These are phyloP conservation scores for Vairimorpha necatrix DNA, from an alignment of 371 early-diverging fungal species.

Conservation along the genomic window DNA sequence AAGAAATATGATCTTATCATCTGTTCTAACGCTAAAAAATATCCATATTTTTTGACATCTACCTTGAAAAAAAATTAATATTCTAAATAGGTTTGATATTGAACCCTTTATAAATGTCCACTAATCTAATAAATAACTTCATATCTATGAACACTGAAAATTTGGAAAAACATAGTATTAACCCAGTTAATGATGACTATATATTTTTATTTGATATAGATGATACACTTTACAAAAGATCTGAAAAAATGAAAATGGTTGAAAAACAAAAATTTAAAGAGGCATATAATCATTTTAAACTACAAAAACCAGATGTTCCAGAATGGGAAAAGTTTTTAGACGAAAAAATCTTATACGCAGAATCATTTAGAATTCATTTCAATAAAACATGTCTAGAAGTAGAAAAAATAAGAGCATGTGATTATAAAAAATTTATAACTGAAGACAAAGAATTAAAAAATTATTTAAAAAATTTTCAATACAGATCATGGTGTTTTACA, in stretches of 20 bases:
- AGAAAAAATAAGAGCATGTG: conserved; percentile 5
- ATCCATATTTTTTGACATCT: too few species aligned
- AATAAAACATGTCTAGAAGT: background rate
- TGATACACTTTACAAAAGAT: conserved; percentile 40
- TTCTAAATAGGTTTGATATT: too few species aligned
- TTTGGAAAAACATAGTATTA: background rate
- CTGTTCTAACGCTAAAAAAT: too few species aligned
- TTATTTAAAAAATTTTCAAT: conserved; percentile 14
- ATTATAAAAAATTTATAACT: conserved; percentile 19
- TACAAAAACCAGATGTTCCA: background rate
- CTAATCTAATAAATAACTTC: too few species aligned
- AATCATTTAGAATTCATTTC: conserved; percentile 15
- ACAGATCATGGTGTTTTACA: conserved; percentile 47
- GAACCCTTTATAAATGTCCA: too few species aligned
- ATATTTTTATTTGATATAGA: conserved; percentile 56
- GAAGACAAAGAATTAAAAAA: conserved; percentile 25
- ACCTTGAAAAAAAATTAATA: too few species aligned
- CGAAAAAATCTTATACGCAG: background rate
- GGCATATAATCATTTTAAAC: conserved; percentile 9
- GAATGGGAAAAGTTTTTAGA: background rate
- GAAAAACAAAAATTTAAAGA: conserved; percentile 3
- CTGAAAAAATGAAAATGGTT: conserved; percentile 16
- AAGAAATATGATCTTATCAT: too few species aligned
- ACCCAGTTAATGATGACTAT: conserved; percentile 16
- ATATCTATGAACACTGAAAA: background rate